These are phyloP conservation scores for Cucurbita maxima DNA, from an alignment of 306 rosid species.

Conservation along the genomic window DNA sequence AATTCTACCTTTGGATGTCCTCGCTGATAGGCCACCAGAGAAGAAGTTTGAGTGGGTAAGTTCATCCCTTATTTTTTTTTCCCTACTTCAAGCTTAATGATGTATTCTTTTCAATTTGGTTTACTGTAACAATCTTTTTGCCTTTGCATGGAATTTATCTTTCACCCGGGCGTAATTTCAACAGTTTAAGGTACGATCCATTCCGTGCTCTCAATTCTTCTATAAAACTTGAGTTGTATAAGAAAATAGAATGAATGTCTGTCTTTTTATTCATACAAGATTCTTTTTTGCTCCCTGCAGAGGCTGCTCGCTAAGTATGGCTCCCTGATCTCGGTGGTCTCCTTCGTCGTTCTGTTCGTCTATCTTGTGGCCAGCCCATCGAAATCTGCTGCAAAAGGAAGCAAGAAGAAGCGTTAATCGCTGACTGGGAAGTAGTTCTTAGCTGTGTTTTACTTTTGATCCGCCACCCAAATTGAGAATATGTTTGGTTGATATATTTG, in stretches of 20 bases:
- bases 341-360: slow-evolving; percentile 56
- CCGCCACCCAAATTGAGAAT: not conserved
- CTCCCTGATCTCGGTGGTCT: slow-evolving; percentile 63
- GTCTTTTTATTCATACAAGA: not conserved
- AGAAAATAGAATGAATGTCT: not conserved
- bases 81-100: slow-evolving; percentile 10
- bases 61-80: not conserved
- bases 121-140: slow-evolving; percentile 22
- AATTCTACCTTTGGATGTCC: slow-evolving; percentile 74
- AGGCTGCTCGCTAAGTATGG: slow-evolving; percentile 80
- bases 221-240: not conserved
- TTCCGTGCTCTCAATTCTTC: not conserved
- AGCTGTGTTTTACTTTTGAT: not conserved
- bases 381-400: slow-evolving; percentile 60
- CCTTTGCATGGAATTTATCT: slow-evolving; percentile 28
- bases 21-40: slow-evolving; percentile 81
- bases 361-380: slow-evolving; percentile 65
- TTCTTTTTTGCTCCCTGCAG: slow-evolving; percentile 25
- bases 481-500: not conserved
- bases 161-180: slow-evolving; percentile 14
- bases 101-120: not conserved
- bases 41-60: slow-evolving; percentile 80
- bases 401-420: slow-evolving; percentile 93
- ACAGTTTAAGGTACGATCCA: slow-evolving; percentile 67
- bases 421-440: not conserved